phyloP scores from a whole-genome alignment of 768 basidiomycete genomes.

The Lentinula sp. region DNA sequence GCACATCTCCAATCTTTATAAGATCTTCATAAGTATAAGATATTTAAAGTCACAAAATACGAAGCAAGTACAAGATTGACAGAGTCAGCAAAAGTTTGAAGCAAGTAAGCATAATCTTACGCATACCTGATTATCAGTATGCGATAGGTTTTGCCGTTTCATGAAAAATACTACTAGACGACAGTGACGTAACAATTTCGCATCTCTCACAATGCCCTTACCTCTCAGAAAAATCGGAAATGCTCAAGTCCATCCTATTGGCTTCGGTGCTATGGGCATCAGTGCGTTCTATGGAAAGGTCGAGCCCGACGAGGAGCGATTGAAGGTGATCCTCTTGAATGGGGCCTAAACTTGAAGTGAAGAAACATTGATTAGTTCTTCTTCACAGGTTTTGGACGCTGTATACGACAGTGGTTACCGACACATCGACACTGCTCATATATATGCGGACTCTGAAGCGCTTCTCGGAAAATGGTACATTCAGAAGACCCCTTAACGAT shows the following conservation, averaged over 20 bases:
- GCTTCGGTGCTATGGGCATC: slow-evolving; percentile 26
- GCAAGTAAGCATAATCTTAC: too few species aligned
- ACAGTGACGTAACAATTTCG: too few species aligned
- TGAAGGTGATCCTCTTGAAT: slow-evolving; percentile 7
- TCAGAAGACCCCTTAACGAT: neutral
- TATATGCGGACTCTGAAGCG: slow-evolving; percentile 39
- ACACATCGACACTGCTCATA: slow-evolving; percentile 42
- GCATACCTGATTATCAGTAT: too few species aligned
- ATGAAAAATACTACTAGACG: too few species aligned
- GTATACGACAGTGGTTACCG: slow-evolving; percentile 16
- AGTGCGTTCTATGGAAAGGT: slow-evolving; percentile 14
- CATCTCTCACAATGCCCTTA: neutral
- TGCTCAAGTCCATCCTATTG: slow-evolving; percentile 18
- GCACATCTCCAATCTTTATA: too few species aligned
- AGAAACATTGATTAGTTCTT: neutral
- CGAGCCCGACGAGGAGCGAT: slow-evolving; percentile 13
- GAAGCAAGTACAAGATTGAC: too few species aligned
- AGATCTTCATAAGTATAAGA: too few species aligned
- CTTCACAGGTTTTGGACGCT: slow-evolving; percentile 28
- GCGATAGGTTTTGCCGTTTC: too few species aligned
- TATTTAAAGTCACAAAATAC: too few species aligned
- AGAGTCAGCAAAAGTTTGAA: too few species aligned
- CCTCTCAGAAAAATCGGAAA: slow-evolving; percentile 13
- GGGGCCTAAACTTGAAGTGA: neutral
- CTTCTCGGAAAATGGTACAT: slow-evolving; percentile 36